Evolutionary conservation across 306 rosid species (phyloP).

Genomic region (Comarum palustre): DNA sequence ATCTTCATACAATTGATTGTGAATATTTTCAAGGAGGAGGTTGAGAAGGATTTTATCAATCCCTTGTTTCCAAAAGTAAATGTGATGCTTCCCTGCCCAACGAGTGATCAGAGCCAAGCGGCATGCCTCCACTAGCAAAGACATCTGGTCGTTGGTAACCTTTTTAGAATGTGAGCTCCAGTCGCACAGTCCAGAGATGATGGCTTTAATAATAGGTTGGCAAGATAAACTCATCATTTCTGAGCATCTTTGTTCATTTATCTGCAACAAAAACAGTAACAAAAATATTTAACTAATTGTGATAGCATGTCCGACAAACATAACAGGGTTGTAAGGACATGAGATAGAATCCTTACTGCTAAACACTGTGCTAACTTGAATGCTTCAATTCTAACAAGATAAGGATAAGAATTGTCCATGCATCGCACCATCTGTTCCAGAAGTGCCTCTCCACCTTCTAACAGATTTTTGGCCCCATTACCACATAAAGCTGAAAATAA

Average conservation of each 20-base stretch:
- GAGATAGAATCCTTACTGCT: constrained; percentile 40
- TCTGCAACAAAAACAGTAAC: constrained; percentile 44
- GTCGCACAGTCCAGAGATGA: constrained; percentile 57
- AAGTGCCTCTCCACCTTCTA: constrained; percentile 55
- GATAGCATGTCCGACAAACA: constrained; percentile 10
- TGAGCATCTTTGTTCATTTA: constrained; percentile 44
- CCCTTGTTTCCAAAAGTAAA: constrained; percentile 63
- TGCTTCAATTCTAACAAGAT: constrained; percentile 57
- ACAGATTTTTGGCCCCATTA: constrained; percentile 53
- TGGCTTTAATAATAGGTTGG: constrained; percentile 65
- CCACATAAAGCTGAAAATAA: constrained; percentile 69
- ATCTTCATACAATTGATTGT: constrained; percentile 29
- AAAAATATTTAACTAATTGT: constrained; percentile 11
- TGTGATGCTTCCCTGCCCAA: constrained; percentile 83
- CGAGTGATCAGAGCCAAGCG: constrained; percentile 66
- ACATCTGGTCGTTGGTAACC: constrained; percentile 36
- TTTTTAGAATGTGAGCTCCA: constrained; percentile 36
- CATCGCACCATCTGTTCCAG: constrained; percentile 54
- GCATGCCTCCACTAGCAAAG: constrained; percentile 65
- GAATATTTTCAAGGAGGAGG: constrained; percentile 58
- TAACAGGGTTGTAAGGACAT: constrained; percentile 11
- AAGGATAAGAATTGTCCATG: constrained; percentile 59
- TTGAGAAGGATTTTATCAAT: constrained; percentile 65
- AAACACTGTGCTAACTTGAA: constrained; percentile 76
- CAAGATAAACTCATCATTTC: constrained; percentile 47